Evolutionary conservation across 345 rosid species (phyloP), one percentile per base, ranked within the genome.

Genomic region (Garcia nutans): DNA sequence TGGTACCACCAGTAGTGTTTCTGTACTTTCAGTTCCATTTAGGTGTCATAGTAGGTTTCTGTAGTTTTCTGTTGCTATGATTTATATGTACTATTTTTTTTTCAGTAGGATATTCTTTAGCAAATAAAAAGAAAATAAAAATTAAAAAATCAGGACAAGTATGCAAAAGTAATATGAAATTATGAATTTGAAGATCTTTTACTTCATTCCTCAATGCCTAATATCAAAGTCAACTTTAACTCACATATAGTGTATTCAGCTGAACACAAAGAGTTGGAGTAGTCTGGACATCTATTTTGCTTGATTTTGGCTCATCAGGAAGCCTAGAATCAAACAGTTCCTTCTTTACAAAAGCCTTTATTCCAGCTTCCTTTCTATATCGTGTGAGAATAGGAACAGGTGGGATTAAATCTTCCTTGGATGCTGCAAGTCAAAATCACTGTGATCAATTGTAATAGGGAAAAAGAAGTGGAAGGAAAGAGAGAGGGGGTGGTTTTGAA

Each of bases 321-420:
- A 79, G 81, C 88, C 83, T 87, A 74, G 96, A 84, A 65, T 96
- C 99, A 75, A 91, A 93, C 65, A 93, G 84, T 76, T 96, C 99
- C 90, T 96, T 96, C 85, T 90, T 96, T 52, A 93, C 97, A 82
- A 96, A 93, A 65, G 89, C 97, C 82, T 96, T 96, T 82, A 93
- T 86, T 65, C 96, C 94, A 83, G 89, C 90, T 86, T 93, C 99
- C 86, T 74, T 93, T 82, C 67, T 90, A 89, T 87, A 88, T 81
- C 99, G 87, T 8, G 99, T 93, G 76, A 96, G 96, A 80, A 91
- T 84, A 71, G 99, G 99, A 81, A 88, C 91, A 67, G 99, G 97
- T 76, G 99, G 98, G 74, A 96, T 79, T 71, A 96, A 79, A 83
- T 96, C 99, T 75, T 91, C 99, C 82, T 91, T 96, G 87, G 85